Conservation (phyloP, 441 rosid species). For the Erysimum pusillum region DNA sequence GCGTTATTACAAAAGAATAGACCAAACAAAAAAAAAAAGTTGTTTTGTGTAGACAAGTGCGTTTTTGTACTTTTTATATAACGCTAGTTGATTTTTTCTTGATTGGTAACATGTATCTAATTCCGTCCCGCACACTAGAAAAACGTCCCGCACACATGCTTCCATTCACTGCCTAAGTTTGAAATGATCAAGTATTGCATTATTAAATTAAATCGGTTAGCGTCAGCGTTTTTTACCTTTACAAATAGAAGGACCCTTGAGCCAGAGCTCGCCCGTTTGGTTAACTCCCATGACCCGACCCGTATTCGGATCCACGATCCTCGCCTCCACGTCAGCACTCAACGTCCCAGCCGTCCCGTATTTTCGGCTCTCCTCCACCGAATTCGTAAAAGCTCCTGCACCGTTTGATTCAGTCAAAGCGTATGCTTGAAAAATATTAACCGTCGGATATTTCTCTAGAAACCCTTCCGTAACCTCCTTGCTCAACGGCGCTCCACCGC, state of each 20-base stretch:
- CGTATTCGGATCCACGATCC: conserved; percentile 69
- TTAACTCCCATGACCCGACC: conserved; percentile 59
- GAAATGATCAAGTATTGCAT: too few relatives aligned
- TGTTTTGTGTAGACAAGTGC: too few relatives aligned
- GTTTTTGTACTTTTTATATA: too few relatives aligned
- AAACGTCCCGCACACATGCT: too few relatives aligned
- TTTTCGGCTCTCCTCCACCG: conserved; percentile 76
- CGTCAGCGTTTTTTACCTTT: conserved; percentile 53
- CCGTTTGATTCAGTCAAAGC: conserved; percentile 86
- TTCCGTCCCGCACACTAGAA: too few relatives aligned
- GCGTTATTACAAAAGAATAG: too few relatives aligned
- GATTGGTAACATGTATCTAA: too few relatives aligned
- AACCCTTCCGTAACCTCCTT: conserved; percentile 82
- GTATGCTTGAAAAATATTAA: conserved; percentile 74
- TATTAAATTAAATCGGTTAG: too few relatives aligned
- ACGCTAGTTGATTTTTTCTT: too few relatives aligned
- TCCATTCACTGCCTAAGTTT: too few relatives aligned
- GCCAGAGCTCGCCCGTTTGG: conserved; percentile 91
- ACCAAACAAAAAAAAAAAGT: too few relatives aligned
- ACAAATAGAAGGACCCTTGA: conserved; percentile 70
- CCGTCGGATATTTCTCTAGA: conserved; percentile 58
- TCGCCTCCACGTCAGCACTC: conserved; percentile 75
- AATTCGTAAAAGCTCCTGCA: conserved; percentile 70
- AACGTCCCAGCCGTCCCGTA: conserved; percentile 83
- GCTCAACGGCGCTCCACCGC: conserved; percentile 89